Conservation (phyloP, 257 asterid species). For the Solanum microdontum region DNA sequence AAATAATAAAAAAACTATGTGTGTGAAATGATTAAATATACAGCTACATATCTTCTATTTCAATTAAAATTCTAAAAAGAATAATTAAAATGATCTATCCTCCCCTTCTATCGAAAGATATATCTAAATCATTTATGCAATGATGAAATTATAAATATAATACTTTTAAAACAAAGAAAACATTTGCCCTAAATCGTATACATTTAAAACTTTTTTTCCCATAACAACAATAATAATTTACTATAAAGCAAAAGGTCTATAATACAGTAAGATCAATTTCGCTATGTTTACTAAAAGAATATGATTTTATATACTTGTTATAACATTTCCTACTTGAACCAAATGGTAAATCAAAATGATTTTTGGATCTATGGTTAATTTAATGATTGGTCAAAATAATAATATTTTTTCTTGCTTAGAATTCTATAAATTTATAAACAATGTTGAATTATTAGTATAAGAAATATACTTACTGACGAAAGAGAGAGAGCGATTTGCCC, state of each 20-base stretch:
- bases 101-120: background rate
- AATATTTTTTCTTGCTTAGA: background rate
- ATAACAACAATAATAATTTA: background rate
- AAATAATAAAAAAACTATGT: no score
- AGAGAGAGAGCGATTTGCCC: background rate
- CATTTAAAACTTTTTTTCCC: background rate
- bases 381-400: background rate
- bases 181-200: background rate
- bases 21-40: no score
- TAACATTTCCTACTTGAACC: background rate
- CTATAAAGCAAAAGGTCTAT: background rate
- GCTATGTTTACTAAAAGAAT: background rate
- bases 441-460: background rate
- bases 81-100: no score
- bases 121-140: background rate
- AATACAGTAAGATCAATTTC: background rate
- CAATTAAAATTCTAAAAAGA: background rate
- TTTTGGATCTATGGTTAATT: background rate
- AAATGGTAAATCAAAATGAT: background rate
- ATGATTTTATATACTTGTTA: background rate
- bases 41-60: background rate
- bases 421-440: background rate
- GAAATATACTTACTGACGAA: background rate
- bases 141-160: no score
- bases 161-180: no score